phyloP scores from a whole-genome alignment of 2,329 filamentous ascomycete species.

The Dactylellina sp. region DNA sequence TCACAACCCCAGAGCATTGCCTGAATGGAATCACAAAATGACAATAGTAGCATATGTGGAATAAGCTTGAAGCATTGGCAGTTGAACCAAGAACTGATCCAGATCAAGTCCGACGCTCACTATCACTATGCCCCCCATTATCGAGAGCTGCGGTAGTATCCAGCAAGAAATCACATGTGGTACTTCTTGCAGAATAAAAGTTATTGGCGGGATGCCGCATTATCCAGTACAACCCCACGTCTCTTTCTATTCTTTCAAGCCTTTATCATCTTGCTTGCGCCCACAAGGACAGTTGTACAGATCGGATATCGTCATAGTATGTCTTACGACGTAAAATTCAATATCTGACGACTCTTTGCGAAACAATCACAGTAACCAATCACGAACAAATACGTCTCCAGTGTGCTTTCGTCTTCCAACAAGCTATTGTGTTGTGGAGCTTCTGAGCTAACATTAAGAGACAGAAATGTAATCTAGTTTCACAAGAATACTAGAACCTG shows the following conservation, averaged over 20 bases:
- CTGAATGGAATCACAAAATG: no score
- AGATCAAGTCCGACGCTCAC: no score
- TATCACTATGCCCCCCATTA: no score
- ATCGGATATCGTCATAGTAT: neutral
- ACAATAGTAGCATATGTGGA: no score
- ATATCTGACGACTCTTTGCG: neutral
- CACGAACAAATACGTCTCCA: slow-evolving; percentile 7
- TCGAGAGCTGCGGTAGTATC: no score
- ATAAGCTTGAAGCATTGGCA: no score
- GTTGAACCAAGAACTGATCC: no score
- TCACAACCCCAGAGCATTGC: no score
- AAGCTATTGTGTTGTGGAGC: slow-evolving; percentile 21
- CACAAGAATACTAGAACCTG: no score
- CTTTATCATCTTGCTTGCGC: neutral
- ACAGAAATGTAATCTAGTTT: neutral
- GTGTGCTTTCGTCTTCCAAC: slow-evolving; percentile 9
- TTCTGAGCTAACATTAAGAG: neutral
- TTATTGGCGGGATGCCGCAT: neutral
- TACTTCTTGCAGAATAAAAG: no score
- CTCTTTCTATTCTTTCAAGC: neutral
- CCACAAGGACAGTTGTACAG: neutral
- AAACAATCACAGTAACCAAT: slow-evolving; percentile 10
- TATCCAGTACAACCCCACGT: neutral
- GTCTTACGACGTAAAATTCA: neutral
- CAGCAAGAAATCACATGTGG: no score